Conservation (phyloP, 345 rosid genomes). For the Dovyalis caffra region DNA sequence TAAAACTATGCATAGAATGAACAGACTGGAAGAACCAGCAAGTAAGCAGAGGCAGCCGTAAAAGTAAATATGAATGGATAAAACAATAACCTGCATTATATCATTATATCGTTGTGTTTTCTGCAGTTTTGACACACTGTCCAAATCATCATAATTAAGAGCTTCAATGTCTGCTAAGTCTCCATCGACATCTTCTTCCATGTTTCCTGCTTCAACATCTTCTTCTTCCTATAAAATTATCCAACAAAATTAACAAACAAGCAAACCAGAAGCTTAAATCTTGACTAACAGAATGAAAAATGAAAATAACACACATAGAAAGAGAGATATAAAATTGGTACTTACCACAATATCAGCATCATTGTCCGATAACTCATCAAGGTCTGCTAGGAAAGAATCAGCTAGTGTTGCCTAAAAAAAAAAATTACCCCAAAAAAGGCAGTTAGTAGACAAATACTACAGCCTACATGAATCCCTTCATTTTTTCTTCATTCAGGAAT, state of each 20-base stretch:
- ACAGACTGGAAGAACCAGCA: background rate
- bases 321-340: background rate
- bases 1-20: background rate
- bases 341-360: slow-evolving; percentile 67
- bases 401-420: slow-evolving; percentile 74
- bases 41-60: background rate
- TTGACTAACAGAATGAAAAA: background rate
- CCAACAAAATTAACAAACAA: background rate
- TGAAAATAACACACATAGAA: background rate
- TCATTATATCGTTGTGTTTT: slow-evolving; percentile 75
- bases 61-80: background rate
- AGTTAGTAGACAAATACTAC: slow-evolving; percentile 1
- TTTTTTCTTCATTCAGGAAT: background rate
- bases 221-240: slow-evolving; percentile 59
- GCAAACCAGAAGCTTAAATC: background rate
- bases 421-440: background rate
- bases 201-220: slow-evolving; percentile 54
- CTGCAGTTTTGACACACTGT: slow-evolving; percentile 78
- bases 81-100: slow-evolving; percentile 63
- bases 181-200: slow-evolving; percentile 80
- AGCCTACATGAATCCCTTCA: background rate
- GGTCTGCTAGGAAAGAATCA: slow-evolving; percentile 92
- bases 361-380: slow-evolving; percentile 92
- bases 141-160: slow-evolving; percentile 82
- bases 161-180: slow-evolving; percentile 75